phyloP scores from a whole-genome alignment of 371 early-diverging fungal genomes.

The Mucor circinelloides region DNA sequence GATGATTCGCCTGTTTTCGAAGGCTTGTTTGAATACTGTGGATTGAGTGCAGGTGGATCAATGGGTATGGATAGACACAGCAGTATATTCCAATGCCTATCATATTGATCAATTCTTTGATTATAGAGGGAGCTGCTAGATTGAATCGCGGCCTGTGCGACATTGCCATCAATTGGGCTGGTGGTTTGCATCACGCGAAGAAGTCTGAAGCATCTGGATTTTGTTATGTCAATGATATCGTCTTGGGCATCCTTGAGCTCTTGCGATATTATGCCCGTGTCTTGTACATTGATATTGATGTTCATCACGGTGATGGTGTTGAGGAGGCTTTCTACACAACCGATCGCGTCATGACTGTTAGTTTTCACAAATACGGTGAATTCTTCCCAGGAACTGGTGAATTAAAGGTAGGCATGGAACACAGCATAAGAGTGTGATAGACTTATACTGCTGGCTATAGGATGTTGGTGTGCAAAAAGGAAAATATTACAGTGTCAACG shows the following conservation, averaged over 20 bases:
- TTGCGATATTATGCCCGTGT: slow-evolving; percentile 81
- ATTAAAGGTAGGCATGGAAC: slow-evolving; percentile 69
- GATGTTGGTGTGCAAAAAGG: slow-evolving; percentile 83
- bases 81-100: neutral
- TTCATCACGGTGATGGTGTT: slow-evolving; percentile 99
- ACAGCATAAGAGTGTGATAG: slow-evolving; percentile 47
- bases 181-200: slow-evolving; percentile 98
- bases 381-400: slow-evolving; percentile 97
- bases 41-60: slow-evolving; percentile 89
- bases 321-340: slow-evolving; percentile 97
- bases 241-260: slow-evolving; percentile 57
- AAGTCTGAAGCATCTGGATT: slow-evolving; percentile 94
- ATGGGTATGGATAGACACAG: slow-evolving; percentile 53
- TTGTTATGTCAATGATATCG: slow-evolving; percentile 98
- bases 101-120: neutral
- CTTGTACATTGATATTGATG: slow-evolving; percentile 96
- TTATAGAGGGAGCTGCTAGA: slow-evolving; percentile 74
- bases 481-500: slow-evolving; percentile 68
- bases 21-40: slow-evolving; percentile 90
- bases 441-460: slow-evolving; percentile 19
- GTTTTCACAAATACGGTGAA: slow-evolving; percentile 97
- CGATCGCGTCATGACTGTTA: slow-evolving; percentile 96
- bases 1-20: slow-evolving; percentile 95
- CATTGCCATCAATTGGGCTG: slow-evolving; percentile 96
- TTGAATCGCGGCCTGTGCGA: slow-evolving; percentile 88